These are phyloP conservation scores for Aristolochia californica DNA, from an alignment of 164 flowering plant species.

Conservation along the genomic window DNA sequence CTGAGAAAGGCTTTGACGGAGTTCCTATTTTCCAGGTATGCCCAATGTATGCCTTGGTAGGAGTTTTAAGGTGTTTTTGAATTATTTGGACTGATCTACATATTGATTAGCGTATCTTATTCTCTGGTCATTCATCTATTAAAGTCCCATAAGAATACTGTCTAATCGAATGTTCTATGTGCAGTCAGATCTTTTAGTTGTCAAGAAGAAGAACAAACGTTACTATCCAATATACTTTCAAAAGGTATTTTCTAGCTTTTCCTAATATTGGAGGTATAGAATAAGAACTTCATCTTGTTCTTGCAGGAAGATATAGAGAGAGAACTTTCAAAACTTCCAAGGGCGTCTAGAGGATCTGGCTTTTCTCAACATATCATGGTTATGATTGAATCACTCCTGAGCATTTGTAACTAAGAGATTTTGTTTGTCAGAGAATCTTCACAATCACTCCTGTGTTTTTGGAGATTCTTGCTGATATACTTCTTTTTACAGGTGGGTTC, in stretches of 20 bases:
- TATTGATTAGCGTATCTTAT: not conserved
- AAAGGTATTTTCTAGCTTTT: slow-evolving; percentile 46
- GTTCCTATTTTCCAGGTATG: slow-evolving; percentile 96
- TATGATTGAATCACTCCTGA: not conserved
- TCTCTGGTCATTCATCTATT: not conserved
- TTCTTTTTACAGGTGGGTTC: slow-evolving; percentile 64
- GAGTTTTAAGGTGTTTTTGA: not conserved
- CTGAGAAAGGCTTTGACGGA: slow-evolving; percentile 81
- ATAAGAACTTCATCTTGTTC: not conserved
- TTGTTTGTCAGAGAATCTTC: too few species aligned
- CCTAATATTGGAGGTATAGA: not conserved
- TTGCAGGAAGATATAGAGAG: slow-evolving; percentile 86
- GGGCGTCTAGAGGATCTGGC: slow-evolving; percentile 46
- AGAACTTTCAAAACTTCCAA: slow-evolving; percentile 54
- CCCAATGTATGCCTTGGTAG: not conserved
- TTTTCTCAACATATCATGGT: slow-evolving; percentile 72
- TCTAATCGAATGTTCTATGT: slow-evolving; percentile 5
- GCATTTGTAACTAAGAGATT: too few species aligned
- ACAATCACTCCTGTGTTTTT: too few species aligned
- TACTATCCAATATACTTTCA: slow-evolving; percentile 80
- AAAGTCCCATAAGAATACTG: not conserved
- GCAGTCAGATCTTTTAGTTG: slow-evolving; percentile 87
- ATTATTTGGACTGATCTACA: not conserved
- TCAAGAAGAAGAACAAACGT: slow-evolving; percentile 72
- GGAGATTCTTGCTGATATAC: not conserved